phyloP scores from a whole-genome alignment of 2,329 filamentous ascomycete genomes.

The Thelonectria olida region DNA sequence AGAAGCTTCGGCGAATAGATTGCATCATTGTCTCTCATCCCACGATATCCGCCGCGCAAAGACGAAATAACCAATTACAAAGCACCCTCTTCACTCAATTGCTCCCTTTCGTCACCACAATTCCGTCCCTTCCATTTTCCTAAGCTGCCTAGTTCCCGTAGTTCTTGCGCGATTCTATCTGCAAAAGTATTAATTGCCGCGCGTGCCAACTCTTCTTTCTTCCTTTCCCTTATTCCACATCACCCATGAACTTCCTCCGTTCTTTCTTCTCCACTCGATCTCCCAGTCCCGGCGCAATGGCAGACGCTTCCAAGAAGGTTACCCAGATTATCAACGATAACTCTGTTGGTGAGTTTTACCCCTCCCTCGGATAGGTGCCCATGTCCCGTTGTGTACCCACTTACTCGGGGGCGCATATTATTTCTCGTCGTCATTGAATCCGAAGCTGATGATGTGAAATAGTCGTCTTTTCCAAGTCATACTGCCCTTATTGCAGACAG shows the following conservation, averaged over 20 bases:
- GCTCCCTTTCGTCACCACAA: background rate
- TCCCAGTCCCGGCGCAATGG: conserved; percentile 75
- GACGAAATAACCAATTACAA: conserved; percentile 21
- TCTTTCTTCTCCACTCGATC: conserved; percentile 73
- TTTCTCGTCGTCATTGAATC: background rate
- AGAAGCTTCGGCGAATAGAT: conserved; percentile 20
- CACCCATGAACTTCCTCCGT: conserved; percentile 72
- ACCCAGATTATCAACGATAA: conserved; percentile 90
- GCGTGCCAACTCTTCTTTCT: conserved; percentile 8
- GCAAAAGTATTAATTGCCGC: conserved; percentile 30
- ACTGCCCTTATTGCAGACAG: conserved; percentile 90
- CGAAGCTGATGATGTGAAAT: background rate
- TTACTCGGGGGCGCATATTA: conserved; percentile 12
- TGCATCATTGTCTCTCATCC: conserved; percentile 36
- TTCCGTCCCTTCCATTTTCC: background rate
- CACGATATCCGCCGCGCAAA: conserved; percentile 17
- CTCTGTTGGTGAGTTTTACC: conserved; percentile 72
- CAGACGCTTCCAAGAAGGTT: conserved; percentile 83
- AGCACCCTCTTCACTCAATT: conserved; percentile 17
- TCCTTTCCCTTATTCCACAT: background rate
- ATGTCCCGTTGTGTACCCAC: background rate
- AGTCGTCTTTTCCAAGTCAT: conserved; percentile 97
- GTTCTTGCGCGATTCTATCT: background rate
- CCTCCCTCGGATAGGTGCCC: background rate
- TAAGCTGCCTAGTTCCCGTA: background rate